phyloP scores from a whole-genome alignment of 805 yeast species.

The Suhomyces sp. region DNA sequence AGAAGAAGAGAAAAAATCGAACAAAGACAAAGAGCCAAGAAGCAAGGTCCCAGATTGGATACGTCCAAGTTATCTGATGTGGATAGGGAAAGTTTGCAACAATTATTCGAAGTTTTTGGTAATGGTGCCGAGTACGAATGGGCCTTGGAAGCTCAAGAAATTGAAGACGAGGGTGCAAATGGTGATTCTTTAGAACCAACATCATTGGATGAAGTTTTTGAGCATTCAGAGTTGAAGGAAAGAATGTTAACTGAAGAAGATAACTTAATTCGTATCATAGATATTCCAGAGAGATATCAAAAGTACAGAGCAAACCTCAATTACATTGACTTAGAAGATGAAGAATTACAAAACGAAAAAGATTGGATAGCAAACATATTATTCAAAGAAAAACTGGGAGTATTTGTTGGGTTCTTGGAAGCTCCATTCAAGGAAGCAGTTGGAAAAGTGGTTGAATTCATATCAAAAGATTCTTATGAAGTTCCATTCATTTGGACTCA shows the following conservation, averaged over 20 bases:
- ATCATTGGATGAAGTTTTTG: slow-evolving; percentile 86
- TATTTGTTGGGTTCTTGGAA: slow-evolving; percentile 38
- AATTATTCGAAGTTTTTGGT: slow-evolving; percentile 92
- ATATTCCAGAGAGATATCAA: slow-evolving; percentile 92
- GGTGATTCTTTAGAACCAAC: slow-evolving; percentile 55
- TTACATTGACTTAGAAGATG: slow-evolving; percentile 65
- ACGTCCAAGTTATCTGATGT: slow-evolving; percentile 59
- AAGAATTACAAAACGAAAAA: slow-evolving; percentile 70
- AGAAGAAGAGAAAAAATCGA: slow-evolving; percentile 33
- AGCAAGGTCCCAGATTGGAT: slow-evolving; percentile 46
- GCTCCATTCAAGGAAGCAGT: slow-evolving; percentile 69
- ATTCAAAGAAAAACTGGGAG: slow-evolving; percentile 52
- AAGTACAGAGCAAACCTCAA: slow-evolving; percentile 65
- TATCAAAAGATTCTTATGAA: slow-evolving; percentile 77
- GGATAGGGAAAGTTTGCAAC: slow-evolving; percentile 90
- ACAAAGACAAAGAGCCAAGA: slow-evolving; percentile 33
- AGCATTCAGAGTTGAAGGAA: slow-evolving; percentile 87
- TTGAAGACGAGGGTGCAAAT: slow-evolving; percentile 50
- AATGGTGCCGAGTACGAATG: slow-evolving; percentile 97
- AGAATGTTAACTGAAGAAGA: slow-evolving; percentile 91
- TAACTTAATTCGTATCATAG: slow-evolving; percentile 80
- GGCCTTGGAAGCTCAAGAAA: slow-evolving; percentile 91
- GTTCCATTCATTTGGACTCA: slow-evolving; percentile 96
- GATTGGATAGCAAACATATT: slow-evolving; percentile 76
- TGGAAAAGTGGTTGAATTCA: slow-evolving; percentile 64